phyloP scores from a whole-genome alignment of 345 rosid species.

The Euclidium syriacum region DNA sequence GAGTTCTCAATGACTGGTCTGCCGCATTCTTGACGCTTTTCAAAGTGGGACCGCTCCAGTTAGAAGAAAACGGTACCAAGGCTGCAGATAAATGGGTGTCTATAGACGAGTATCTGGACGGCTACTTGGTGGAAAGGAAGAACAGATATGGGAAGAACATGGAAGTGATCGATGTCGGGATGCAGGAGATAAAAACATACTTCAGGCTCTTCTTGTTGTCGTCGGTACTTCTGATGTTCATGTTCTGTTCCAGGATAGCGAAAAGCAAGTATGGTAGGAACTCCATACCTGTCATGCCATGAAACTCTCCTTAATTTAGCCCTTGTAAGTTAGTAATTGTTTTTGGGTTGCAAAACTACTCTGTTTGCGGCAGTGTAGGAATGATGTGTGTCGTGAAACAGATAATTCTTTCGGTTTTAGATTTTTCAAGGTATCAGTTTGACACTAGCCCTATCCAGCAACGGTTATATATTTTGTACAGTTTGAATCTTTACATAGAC shows the following conservation, averaged over 20 bases:
- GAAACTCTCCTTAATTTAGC: slow-evolving; percentile 8
- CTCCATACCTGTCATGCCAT: slow-evolving; percentile 39
- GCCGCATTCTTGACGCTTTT: slow-evolving; percentile 74
- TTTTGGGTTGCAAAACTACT: slow-evolving; percentile 8
- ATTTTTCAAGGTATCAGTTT: not conserved
- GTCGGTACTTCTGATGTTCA: slow-evolving; percentile 70
- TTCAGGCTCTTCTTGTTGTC: slow-evolving; percentile 93
- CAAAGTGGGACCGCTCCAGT: slow-evolving; percentile 47
- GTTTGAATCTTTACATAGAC: slow-evolving; percentile 20
- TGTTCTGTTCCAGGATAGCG: slow-evolving; percentile 95
- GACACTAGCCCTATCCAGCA: not conserved
- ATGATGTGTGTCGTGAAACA: slow-evolving; percentile 6
- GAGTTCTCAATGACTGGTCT: slow-evolving; percentile 88
- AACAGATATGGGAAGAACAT: slow-evolving; percentile 76
- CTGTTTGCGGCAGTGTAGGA: slow-evolving; percentile 1
- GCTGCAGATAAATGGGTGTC: slow-evolving; percentile 63
- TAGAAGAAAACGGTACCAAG: slow-evolving; percentile 38
- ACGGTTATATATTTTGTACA: slow-evolving; percentile 18
- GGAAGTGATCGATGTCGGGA: slow-evolving; percentile 89
- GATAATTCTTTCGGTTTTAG: slow-evolving; percentile 18
- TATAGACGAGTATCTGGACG: slow-evolving; percentile 86
- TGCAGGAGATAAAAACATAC: slow-evolving; percentile 95
- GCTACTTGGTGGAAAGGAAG: slow-evolving; percentile 81
- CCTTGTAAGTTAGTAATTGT: slow-evolving; percentile 24
- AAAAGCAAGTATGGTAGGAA: slow-evolving; percentile 66